Evolutionary conservation across 2,329 filamentous ascomycete species (phyloP).

Genomic region (Beauveria rudraprayagi): DNA sequence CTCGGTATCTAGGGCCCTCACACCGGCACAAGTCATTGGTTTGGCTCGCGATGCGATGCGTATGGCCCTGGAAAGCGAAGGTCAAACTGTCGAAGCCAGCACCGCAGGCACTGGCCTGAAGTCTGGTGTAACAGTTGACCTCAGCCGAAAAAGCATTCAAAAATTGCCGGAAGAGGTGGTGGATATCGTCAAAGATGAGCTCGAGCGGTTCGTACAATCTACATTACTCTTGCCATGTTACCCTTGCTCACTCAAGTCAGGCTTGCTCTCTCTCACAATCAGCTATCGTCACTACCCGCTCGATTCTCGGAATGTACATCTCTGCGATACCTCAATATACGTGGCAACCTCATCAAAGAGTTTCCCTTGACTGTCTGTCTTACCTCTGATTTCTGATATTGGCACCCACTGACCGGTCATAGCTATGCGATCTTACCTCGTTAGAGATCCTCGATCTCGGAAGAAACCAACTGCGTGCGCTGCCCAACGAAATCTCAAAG

Average conservation of each 20-base stretch:
- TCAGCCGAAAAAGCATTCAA: conserved; percentile 67
- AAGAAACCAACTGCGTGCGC: conserved; percentile 69
- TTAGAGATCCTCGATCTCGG: conserved; percentile 91
- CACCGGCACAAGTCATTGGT: conserved; percentile 55
- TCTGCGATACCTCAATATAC: conserved; percentile 71
- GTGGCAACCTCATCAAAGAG: conserved; percentile 64
- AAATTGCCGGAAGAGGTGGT: conserved; percentile 66
- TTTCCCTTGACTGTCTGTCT: conserved; percentile 47
- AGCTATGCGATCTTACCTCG: conserved; percentile 80
- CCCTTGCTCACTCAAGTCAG: conserved; percentile 22
- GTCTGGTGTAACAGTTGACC: conserved; percentile 68
- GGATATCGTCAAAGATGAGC: conserved; percentile 64
- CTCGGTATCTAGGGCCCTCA: conserved; percentile 43
- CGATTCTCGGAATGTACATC: conserved; percentile 70
- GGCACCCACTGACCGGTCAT: conserved; percentile 16
- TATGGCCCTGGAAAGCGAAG: conserved; percentile 57
- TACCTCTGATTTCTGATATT: conserved; percentile 13
- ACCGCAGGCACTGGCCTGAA: conserved; percentile 50
- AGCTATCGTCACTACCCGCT: conserved; percentile 58
- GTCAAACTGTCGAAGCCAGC: conserved; percentile 52
- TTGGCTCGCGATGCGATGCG: conserved; percentile 61
- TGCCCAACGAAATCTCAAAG: conserved; percentile 73
- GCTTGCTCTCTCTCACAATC: conserved; percentile 75
- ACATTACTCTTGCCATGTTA: not conserved
- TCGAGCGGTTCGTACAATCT: conserved; percentile 52